phyloP scores from a whole-genome alignment of 108 stramenopile genomes.

The Asterionellopsis glacialis region DNA sequence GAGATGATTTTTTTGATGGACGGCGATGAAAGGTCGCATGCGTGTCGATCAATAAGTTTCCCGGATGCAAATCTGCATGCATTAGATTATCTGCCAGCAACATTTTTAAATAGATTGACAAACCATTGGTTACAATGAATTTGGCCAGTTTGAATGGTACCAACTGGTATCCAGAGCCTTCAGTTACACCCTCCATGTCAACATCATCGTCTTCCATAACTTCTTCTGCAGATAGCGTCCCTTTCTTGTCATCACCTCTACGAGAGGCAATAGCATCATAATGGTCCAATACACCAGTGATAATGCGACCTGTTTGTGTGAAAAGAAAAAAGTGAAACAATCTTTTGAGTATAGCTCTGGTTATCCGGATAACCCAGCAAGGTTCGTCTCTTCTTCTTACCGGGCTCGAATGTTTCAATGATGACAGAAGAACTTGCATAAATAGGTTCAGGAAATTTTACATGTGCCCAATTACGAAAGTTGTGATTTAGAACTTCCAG shows the following conservation, averaged over 20 bases:
- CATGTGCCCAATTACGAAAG: constrained; percentile 54
- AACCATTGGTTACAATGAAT: constrained; percentile 68
- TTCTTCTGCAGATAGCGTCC: neutral
- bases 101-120: constrained; percentile 86
- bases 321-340: too few species aligned
- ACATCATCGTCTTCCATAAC: neutral
- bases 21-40: neutral
- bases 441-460: constrained; percentile 56
- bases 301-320: constrained; percentile 6
- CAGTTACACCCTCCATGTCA: neutral
- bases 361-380: too few species aligned
- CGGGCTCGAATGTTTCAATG: constrained; percentile 60
- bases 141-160: constrained; percentile 34
- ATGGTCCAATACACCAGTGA: constrained; percentile 25
- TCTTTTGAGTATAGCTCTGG: too few species aligned
- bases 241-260: constrained; percentile 1
- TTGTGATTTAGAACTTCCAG: constrained; percentile 66
- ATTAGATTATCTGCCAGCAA: constrained; percentile 75
- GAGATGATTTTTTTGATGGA: too few species aligned
- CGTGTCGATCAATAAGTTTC: constrained; percentile 2
- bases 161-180: constrained; percentile 12
- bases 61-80: constrained; percentile 83
- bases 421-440: constrained; percentile 40
- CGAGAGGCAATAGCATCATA: constrained; percentile 24
- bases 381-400: constrained; percentile 1